Percentiles rank a stretch among this genome's conserved stretches.
Evolutionary conservation across 2,329 filamentous ascomycete species (phyloP).

Genomic region (Fusarium multiceps): DNA sequence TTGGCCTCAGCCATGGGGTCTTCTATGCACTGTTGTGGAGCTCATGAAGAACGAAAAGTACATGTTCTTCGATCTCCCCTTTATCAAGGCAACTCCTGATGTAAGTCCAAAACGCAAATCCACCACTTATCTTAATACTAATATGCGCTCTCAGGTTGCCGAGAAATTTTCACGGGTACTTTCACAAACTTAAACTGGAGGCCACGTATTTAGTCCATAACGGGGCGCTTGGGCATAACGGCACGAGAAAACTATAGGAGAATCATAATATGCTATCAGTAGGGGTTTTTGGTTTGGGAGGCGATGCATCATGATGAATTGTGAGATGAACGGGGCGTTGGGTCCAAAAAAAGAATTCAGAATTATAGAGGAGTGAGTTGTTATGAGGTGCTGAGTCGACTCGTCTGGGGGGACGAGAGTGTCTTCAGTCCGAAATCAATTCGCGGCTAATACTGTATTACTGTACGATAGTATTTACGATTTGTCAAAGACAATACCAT

Average conservation of each 20-base stretch:
- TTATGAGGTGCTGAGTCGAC: conserved; percentile 26
- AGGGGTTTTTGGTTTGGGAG: conserved; percentile 40
- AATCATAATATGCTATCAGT: conserved; percentile 29
- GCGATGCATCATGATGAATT: conserved; percentile 36
- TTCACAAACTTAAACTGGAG: conserved; percentile 47
- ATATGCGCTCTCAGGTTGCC: conserved; percentile 46
- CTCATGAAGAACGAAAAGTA: conserved; percentile 91
- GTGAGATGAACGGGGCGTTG: conserved; percentile 40
- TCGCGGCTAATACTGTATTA: conserved; percentile 52
- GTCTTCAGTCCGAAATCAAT: conserved; percentile 26
- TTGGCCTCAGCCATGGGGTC: conserved; percentile 94
- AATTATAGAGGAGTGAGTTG: conserved; percentile 46
- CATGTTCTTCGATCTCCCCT: conserved; percentile 91
- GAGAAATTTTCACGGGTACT: conserved; percentile 52
- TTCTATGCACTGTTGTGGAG: conserved; percentile 89
- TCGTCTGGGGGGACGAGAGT: conserved; percentile 45
- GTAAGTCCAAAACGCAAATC: conserved; percentile 59
- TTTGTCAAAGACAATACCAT: conserved; percentile 45
- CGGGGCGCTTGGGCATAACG: conserved; percentile 20
- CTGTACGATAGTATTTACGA: conserved; percentile 52
- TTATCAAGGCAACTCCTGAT: conserved; percentile 90
- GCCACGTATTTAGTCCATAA: conserved; percentile 2
- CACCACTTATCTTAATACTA: conserved; percentile 4
- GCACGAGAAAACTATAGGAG: conserved; percentile 29
- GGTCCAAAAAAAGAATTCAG: conserved; percentile 43